Evolutionary conservation across 1,284 basidiomycete genomes (phyloP), one percentile per base, ranked within the genome.

Genomic region (Ceratobasidium sp.): DNA sequence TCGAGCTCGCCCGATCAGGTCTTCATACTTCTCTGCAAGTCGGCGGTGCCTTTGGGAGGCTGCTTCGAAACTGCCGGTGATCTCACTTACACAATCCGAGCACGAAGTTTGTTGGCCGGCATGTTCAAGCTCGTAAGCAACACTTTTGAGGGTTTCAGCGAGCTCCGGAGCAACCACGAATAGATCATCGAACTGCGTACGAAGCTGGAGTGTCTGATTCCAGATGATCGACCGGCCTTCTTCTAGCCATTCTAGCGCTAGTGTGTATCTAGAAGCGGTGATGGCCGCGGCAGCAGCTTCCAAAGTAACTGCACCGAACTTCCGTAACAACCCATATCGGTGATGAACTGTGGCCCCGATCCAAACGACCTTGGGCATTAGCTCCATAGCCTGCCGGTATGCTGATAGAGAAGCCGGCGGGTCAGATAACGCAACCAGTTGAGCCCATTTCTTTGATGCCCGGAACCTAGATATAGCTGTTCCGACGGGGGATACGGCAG

Each of bases 181-280:
- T n/a, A 67, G 50, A 15, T 67, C 48, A 33, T 67, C 64, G 7
- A 67, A 22, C 3, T 48, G 15, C 4, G 48, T 54, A 8, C 74
- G 54, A 31, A 60, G 66, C 22, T 36, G 24, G n/a, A 33, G 29
- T 17, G 59, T 51, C 22, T 69, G 65, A 33, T 6, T 60, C 56
- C 56, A 71, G 6, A 71, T 22, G 7, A 75, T 11, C 14, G 50
- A 41, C 2, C 73, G 48, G 1, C 64, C 64, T 33, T n/a, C n/a
- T 29, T 75, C 73, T 3, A 67, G 47, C 36, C 66, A 57, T 48
- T 67, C 64, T 1, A 67, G n/a, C 14, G 63, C 73, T 14, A 31
- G 3, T 22, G 22, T 31, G 11, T 24, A 24, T n/a, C 44, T 22
- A 22, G 7, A 3, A 5, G 17, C 7, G 6, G 19, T 22, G n/a